These are phyloP conservation scores for Cydonia oblonga DNA, from an alignment of 331 rosid genomes.

Conservation along the genomic window DNA sequence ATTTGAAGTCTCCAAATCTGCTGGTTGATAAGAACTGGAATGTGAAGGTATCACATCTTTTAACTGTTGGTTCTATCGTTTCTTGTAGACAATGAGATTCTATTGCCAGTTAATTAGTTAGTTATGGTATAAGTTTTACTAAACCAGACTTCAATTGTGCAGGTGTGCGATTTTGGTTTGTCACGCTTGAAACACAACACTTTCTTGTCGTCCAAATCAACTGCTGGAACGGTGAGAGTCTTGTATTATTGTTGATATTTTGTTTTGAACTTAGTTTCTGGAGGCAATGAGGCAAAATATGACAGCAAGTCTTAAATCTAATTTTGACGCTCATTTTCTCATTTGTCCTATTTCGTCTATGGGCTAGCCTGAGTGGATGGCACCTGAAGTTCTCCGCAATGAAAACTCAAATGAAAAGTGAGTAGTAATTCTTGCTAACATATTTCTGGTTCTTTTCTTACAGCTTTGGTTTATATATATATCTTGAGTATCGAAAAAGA, in stretches of 20 bases:
- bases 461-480: neutral
- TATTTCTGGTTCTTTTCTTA: conserved; percentile 1
- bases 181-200: conserved; percentile 96
- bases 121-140: neutral
- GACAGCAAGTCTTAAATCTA: neutral
- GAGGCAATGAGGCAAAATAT: conserved; percentile 4
- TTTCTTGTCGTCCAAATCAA: conserved; percentile 92
- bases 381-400: conserved; percentile 96
- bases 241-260: neutral
- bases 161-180: conserved; percentile 96
- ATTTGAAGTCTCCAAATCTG: conserved; percentile 92
- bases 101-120: neutral
- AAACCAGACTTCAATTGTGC: conserved; percentile 7
- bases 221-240: conserved; percentile 97
- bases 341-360: conserved; percentile 20
- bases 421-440: conserved; percentile 21
- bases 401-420: conserved; percentile 98
- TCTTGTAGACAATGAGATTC: neutral
- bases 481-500: too few relatives aligned
- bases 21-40: conserved; percentile 98
- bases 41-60: conserved; percentile 59
- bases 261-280: conserved; percentile 6
- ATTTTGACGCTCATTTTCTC: neutral
- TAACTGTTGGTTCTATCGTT: neutral
- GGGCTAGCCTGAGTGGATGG: conserved; percentile 99